phyloP scores from a whole-genome alignment of 352 stramenopile genomes.

The Aphanomyces invadans region DNA sequence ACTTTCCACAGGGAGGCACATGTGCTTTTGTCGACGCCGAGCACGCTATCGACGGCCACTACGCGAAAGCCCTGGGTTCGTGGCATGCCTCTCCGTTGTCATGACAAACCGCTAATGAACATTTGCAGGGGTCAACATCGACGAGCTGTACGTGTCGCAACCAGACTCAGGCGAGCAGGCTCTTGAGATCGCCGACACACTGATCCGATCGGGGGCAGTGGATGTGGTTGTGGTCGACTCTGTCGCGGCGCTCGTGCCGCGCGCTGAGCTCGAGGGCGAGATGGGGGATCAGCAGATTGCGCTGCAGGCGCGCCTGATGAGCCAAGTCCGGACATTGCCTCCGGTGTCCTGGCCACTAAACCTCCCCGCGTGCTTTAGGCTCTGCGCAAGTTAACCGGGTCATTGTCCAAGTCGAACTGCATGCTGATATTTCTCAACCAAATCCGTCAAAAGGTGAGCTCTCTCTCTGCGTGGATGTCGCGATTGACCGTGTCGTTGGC shows the following conservation, averaged over 20 bases:
- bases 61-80: conserved; percentile 74
- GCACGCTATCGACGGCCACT: conserved; percentile 96
- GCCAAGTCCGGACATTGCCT: conserved; percentile 37
- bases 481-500: background rate
- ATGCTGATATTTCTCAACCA: conserved; percentile 99
- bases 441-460: conserved; percentile 89
- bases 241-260: conserved; percentile 95
- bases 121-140: conserved; percentile 89
- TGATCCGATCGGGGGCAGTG: conserved; percentile 93
- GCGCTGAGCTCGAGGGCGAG: conserved; percentile 91
- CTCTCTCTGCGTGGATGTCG: background rate
- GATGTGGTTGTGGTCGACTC: conserved; percentile 97
- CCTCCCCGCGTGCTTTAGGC: no score
- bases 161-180: conserved; percentile 97
- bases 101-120: background rate
- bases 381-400: conserved; percentile 95
- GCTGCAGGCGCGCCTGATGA: conserved; percentile 96
- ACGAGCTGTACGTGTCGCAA: conserved; percentile 95
- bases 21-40: conserved; percentile 98
- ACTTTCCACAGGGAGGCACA: conserved; percentile 55
- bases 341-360: background rate
- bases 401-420: conserved; percentile 91
- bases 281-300: conserved; percentile 97
- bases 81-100: background rate
- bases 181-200: conserved; percentile 96